phyloP scores from a whole-genome alignment of 164 flowering plant genomes.

The Vitis labrusca region DNA sequence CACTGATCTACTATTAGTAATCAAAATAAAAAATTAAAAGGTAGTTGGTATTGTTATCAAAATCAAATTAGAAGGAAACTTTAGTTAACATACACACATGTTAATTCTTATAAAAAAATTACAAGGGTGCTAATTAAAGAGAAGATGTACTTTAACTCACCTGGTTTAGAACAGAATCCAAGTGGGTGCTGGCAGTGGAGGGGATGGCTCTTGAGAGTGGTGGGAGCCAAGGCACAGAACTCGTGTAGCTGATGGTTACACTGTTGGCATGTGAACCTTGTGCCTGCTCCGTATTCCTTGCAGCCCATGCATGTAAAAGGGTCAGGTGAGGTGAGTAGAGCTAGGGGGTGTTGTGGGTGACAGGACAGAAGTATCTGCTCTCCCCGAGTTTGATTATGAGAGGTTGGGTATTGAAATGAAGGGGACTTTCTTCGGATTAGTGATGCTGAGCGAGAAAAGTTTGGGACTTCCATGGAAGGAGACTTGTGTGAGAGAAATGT shows the following conservation, averaged over 20 bases:
- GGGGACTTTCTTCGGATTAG: conserved; percentile 2
- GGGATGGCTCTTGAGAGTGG: conserved; percentile 51
- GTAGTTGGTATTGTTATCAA: too few species aligned
- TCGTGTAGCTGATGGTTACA: conserved; percentile 78
- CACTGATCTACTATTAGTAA: not conserved
- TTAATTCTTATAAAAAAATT: too few species aligned
- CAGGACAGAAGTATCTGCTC: conserved; percentile 39
- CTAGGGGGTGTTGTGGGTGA: conserved; percentile 60
- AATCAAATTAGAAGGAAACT: too few species aligned
- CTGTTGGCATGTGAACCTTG: conserved; percentile 49
- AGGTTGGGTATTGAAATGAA: conserved; percentile 31
- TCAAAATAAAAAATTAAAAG: not conserved
- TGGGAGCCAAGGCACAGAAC: conserved; percentile 70
- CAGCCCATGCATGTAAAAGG: conserved; percentile 72
- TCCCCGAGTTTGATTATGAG: conserved; percentile 31
- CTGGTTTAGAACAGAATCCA: conserved; percentile 43
- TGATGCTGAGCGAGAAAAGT: too few species aligned
- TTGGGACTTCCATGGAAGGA: conserved; percentile 8
- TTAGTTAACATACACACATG: too few species aligned
- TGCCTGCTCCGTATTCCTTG: conserved; percentile 79
- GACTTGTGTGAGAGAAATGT: not conserved
- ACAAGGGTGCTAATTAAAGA: too few species aligned
- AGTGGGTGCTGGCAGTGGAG: conserved; percentile 72
- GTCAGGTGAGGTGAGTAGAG: conserved; percentile 31
- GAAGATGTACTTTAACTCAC: conserved; percentile 7